A percentile compares a stretch with the other conserved stretches of the same genome.
Evolutionary conservation across 805 yeast species (phyloP).

Genomic region (Starmerella bombicola): DNA sequence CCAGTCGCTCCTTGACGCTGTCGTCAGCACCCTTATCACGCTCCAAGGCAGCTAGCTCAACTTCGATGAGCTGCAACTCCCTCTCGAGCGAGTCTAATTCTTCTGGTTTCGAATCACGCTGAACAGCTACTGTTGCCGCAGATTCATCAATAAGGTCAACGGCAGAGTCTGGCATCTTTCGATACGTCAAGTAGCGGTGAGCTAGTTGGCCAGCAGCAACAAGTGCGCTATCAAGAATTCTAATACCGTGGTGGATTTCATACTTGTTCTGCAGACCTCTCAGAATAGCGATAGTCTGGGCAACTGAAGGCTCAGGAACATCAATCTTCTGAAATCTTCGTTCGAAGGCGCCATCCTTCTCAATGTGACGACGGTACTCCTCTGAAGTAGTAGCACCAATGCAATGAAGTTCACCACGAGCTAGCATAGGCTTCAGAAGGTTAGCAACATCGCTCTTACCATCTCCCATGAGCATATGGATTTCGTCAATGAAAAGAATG

Average conservation of each 20-base stretch:
- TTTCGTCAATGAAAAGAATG: constrained; percentile 88
- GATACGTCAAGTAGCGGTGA: constrained; percentile 82
- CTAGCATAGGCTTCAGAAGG: constrained; percentile 89
- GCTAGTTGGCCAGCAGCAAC: constrained; percentile 93
- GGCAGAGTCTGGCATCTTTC: constrained; percentile 94
- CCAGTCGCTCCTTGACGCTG: constrained; percentile 74
- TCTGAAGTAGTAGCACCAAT: constrained; percentile 96
- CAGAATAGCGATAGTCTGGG: constrained; percentile 88
- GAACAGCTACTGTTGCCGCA: constrained; percentile 95
- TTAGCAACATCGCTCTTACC: constrained; percentile 97
- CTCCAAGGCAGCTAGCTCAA: constrained; percentile 92
- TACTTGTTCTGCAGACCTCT: constrained; percentile 92
- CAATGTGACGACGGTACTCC: constrained; percentile 83
- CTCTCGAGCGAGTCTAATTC: constrained; percentile 90
- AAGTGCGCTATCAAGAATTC: constrained; percentile 86
- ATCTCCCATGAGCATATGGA: constrained; percentile 99
- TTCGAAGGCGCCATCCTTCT: constrained; percentile 97
- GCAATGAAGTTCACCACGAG: constrained; percentile 92
- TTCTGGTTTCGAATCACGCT: constrained; percentile 95
- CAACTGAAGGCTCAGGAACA: constrained; percentile 83
- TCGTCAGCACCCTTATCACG: constrained; percentile 81
- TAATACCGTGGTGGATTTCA: constrained; percentile 95
- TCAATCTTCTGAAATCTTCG: constrained; percentile 96
- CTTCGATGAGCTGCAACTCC: constrained; percentile 79
- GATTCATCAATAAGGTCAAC: constrained; percentile 92